phyloP scores from a whole-genome alignment of 208 protist genomes.

The Acanthamoeba sp. region DNA sequence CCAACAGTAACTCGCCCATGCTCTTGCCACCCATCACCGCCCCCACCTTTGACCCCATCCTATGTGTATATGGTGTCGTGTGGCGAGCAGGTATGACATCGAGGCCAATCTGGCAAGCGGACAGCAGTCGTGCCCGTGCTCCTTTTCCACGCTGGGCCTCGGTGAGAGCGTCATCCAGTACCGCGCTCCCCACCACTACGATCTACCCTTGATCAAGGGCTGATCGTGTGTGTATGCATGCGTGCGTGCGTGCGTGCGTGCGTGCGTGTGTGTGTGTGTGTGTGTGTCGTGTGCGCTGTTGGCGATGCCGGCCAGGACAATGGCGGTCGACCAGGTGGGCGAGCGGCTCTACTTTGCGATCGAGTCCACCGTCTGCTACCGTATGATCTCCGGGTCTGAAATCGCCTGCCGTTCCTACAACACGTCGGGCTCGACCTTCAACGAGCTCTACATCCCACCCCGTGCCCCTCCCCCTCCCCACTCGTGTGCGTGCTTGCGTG shows the following conservation, averaged over 20 bases:
- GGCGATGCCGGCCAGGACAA: neutral
- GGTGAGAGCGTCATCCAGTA: slow-evolving; percentile 1
- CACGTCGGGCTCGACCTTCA: neutral
- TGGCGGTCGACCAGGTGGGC: neutral
- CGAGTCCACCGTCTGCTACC: neutral
- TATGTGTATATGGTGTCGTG: neutral
- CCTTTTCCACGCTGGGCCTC: neutral
- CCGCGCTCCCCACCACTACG: neutral
- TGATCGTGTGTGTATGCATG: no score
- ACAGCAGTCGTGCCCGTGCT: neutral
- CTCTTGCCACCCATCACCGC: neutral
- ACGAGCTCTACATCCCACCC: neutral
- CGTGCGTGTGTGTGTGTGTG: neutral
- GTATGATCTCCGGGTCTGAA: neutral
- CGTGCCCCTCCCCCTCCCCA: neutral
- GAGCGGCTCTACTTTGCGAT: neutral
- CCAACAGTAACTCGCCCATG: neutral
- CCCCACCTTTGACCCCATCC: neutral
- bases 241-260: neutral
- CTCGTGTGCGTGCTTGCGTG: neutral
- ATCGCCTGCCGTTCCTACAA: neutral
- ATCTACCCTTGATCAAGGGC: no score
- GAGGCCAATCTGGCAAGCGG: neutral
- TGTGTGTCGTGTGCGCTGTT: neutral
- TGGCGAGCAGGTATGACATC: neutral